Evolutionary conservation across 805 yeast genomes (phyloP).

Genomic region (Sungouiozyma intestinalis): DNA sequence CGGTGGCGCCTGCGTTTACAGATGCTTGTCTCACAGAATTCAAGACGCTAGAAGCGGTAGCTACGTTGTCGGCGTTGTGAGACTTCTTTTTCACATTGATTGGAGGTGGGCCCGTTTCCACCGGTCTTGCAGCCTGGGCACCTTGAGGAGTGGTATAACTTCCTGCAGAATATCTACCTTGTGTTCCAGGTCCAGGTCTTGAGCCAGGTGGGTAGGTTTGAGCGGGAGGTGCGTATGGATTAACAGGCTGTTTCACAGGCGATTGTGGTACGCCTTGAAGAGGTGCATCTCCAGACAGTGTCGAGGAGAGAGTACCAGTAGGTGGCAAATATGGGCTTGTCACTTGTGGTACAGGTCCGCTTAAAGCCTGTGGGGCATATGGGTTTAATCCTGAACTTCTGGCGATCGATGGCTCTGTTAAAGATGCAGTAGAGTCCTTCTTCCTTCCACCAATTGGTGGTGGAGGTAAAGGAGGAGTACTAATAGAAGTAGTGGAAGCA

Average conservation of each 20-base stretch:
- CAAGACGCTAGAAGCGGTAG: constrained; percentile 15
- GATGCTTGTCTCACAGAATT: constrained; percentile 11
- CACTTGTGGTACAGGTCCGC: constrained; percentile 5
- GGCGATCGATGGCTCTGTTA: not conserved
- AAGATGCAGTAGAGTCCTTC: not conserved
- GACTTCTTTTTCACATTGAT: constrained; percentile 16
- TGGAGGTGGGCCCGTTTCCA: constrained; percentile 23
- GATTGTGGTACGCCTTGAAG: not conserved
- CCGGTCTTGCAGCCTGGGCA: constrained; percentile 11
- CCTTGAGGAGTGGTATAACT: constrained; percentile 14
- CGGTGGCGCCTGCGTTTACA: not conserved
- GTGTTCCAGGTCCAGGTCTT: not conserved
- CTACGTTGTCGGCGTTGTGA: constrained; percentile 12
- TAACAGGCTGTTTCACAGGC: constrained; percentile 11
- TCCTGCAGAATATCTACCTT: not conserved
- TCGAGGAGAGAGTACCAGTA: constrained; percentile 4
- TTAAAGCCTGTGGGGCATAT: constrained; percentile 27
- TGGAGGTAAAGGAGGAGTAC: constrained; percentile 19
- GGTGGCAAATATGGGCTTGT: not conserved
- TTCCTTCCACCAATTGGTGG: constrained; percentile 8
- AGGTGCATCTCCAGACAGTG: constrained; percentile 3
- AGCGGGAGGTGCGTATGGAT: constrained; percentile 31
- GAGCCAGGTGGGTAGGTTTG: constrained; percentile 11
- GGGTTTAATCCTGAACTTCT: constrained; percentile 27
- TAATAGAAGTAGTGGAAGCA: constrained; percentile 13